A percentile compares a stretch with the other conserved stretches of the same genome.
Conservation (phyloP, 768 basidiomycete genomes). For the Clathrus columnatus region DNA sequence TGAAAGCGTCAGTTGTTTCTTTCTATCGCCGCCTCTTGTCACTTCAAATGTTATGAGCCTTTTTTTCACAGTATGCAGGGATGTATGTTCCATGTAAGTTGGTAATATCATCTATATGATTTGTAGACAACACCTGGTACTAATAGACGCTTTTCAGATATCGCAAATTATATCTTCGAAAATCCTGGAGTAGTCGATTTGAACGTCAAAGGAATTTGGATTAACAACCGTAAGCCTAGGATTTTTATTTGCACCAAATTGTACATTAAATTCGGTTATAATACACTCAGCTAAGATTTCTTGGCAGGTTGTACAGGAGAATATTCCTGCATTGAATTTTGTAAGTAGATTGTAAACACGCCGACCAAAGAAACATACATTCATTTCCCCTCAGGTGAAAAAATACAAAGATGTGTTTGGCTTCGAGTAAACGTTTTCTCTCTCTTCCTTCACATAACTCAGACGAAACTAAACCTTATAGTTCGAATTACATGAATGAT, state of each 20-base stretch:
- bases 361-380: not conserved
- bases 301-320: constrained; percentile 53
- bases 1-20: constrained; percentile 53
- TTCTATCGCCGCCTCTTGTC: not conserved
- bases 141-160: constrained; percentile 34
- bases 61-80: constrained; percentile 52
- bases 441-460: not conserved
- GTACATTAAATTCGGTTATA: no score
- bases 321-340: constrained; percentile 67
- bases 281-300: constrained; percentile 28
- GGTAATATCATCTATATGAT: not conserved
- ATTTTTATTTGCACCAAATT: no score
- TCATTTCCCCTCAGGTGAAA: constrained; percentile 23
- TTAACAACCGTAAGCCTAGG: constrained; percentile 4
- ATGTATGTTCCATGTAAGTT: constrained; percentile 52
- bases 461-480: constrained; percentile 18
- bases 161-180: constrained; percentile 65
- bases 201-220: constrained; percentile 55
- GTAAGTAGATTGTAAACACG: constrained; percentile 25
- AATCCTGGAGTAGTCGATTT: constrained; percentile 46
- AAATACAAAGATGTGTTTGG: constrained; percentile 63
- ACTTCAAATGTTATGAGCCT: not conserved
- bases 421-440: constrained; percentile 54
- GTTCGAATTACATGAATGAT: constrained; percentile 51
- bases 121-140: not conserved